Conservation (phyloP, 116 monocot genomes). For the Posidonia oceanica region DNA sequence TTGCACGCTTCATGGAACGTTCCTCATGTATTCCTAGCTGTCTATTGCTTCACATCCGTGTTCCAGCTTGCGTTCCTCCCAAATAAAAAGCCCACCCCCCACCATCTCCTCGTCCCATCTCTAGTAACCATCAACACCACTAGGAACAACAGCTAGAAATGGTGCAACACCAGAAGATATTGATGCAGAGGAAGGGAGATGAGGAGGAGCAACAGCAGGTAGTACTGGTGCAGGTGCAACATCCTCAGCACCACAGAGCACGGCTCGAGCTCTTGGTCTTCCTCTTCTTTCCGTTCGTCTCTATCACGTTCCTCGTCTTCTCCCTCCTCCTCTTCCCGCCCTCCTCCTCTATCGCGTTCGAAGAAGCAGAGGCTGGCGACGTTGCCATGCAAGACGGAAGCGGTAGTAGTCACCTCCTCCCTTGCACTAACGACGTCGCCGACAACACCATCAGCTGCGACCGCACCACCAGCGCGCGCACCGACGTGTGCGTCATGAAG, state of each 20-base stretch:
- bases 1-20: background rate
- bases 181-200: background rate
- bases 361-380: background rate
- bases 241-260: background rate
- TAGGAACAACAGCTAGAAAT: no score
- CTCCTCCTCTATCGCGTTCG: background rate
- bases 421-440: slow-evolving; percentile 9
- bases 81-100: no score
- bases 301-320: background rate
- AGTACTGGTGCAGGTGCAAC: background rate
- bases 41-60: background rate
- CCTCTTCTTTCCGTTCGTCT: background rate
- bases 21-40: background rate
- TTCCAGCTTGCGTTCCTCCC: background rate
- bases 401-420: background rate
- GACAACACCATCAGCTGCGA: slow-evolving; percentile 51
- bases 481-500: slow-evolving; percentile 57
- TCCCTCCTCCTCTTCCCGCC: background rate
- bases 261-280: background rate
- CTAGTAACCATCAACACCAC: no score
- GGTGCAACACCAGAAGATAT: background rate
- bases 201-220: background rate
- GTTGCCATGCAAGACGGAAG: background rate
- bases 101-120: no score
- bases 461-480: slow-evolving; percentile 26